These are phyloP conservation scores for Cornus suecica DNA, from an alignment of 148 eudicot genomes.

Conservation along the genomic window DNA sequence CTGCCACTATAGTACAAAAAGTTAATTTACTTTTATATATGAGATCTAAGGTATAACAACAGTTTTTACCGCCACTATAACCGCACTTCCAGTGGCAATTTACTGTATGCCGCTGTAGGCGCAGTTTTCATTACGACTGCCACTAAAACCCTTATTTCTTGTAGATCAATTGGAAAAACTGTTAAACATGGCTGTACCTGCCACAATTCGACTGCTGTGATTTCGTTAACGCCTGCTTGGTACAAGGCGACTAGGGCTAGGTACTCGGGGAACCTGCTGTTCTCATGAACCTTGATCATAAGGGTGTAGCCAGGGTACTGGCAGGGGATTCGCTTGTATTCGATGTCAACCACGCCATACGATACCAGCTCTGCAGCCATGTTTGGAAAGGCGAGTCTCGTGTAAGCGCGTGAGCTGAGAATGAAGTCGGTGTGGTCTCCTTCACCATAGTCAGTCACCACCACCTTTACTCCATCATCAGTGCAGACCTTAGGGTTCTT, in stretches of 20 bases:
- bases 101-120: no score
- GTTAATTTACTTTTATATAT: no score
- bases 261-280: conserved; percentile 40
- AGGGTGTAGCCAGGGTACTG: conserved; percentile 30
- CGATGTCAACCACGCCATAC: conserved; percentile 47
- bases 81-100: no score
- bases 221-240: conserved; percentile 43
- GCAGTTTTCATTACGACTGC: no score
- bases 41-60: no score
- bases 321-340: conserved; percentile 44
- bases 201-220: conserved; percentile 35
- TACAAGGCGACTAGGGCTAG: conserved; percentile 38
- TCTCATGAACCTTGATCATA: conserved; percentile 42
- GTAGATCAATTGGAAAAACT: no score
- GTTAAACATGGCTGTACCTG: conserved; percentile 36
- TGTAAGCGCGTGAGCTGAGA: conserved; percentile 34
- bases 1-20: no score
- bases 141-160: no score
- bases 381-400: conserved; percentile 36
- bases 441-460: conserved; percentile 51
- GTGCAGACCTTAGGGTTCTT: conserved; percentile 39
- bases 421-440: conserved; percentile 49
- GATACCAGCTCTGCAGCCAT: conserved; percentile 28
- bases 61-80: no score
- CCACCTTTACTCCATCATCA: conserved; percentile 45